Evolutionary conservation across 345 rosid species (phyloP), one percentile per base, ranked within the genome.

Genomic region (Pseudoturritis turrita): DNA sequence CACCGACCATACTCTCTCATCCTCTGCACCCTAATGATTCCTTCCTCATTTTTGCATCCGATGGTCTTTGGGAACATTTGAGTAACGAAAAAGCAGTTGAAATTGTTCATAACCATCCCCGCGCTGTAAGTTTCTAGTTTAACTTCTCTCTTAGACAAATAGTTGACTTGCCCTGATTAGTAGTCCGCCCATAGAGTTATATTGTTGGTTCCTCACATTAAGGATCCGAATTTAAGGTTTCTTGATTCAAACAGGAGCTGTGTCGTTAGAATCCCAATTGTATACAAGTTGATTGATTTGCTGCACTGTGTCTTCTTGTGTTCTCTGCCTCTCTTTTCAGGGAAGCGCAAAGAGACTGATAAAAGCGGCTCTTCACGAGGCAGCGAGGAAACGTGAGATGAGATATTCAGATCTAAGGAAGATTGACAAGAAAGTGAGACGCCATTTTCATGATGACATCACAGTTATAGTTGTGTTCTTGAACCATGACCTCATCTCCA

Each of bases 31-130:
- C 96, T 59, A 86, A 72, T 77, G 98, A 94, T 82, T 86, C 88
- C 35, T 86, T 90, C 86, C 94, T 90, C 70, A 88, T 93, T 67
- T 87, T 94, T 83, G 96, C 98, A 57, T 93, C 98, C 2, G 95
- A 93, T 85, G 97, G 97, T 74, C 91, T 93, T 28, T 93, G 98
- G 97, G 97, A 93, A 75, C 94, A 89, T 77, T 82, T 89, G 87
- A 85, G 84, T 57, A 89, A 90, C 55, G 89, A 93, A 73, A 86
- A 79, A 77, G 97, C 92, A 41, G 98, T 93, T 65, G 94, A 93
- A 61, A 93, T 93, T 68, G 96, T 93, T 70, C 83, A 90, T 61
- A 84, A 75, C 71, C 82, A 85, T 80, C 92, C 92, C 46, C 91
- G 64, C 7, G 77, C 83, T 25, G 97, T 93, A 93, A 89, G 96